Evolutionary conservation across 1,284 basidiomycete genomes (phyloP), one percentile per base, ranked within the genome.

Genomic region (Pyrrhoderma lamaoense): DNA sequence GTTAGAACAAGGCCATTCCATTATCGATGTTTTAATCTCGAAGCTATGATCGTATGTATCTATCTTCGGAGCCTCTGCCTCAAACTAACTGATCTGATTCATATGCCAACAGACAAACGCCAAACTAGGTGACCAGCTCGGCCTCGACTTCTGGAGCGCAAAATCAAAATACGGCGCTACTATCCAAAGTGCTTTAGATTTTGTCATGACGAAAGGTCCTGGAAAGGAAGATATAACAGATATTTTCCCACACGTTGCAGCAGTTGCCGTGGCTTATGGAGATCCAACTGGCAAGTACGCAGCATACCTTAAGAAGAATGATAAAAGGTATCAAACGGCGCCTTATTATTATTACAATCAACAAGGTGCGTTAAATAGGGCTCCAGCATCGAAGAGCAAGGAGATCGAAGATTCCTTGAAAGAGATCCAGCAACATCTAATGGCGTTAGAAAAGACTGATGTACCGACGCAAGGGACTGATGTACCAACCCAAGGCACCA

Each of bases 21-120:
- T 60, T 84, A 85, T 59, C 72, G 77, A 9, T 71, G 73, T 16
- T 84, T 80, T 65, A 85, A 85, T 58, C 66, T 85, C 25, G 79
- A 80, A 11, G 82, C 76, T 21, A 80, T 85, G 76, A 79, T 84
- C 48, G 79, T 82, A 58, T 65, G 77, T 62, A 53, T 47, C 47
- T 47, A 23, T 59, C 44, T 52, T 47, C 43, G 35, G 16, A 9
- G 16, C 35, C 35, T 9, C 38, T 16, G 21, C 16, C 4, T 5
- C 7, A 22, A 5, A 14, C 37, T 2, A 13, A 23, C 8, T 21
- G 60, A 62, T 54, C 56, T 13, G 58, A 57, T 44, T 31, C 55
- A 58, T 36, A 56, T 56, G 49, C 64, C n/a, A n/a, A 25, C 57
- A 79, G 71, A 72, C 71, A 23, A 72, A 74, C 58, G 74, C 79